Evolutionary conservation across 2,329 filamentous ascomycete genomes (phyloP), one percentile per base, ranked within the genome.

Genomic region (Cordyceps cicadae): DNA sequence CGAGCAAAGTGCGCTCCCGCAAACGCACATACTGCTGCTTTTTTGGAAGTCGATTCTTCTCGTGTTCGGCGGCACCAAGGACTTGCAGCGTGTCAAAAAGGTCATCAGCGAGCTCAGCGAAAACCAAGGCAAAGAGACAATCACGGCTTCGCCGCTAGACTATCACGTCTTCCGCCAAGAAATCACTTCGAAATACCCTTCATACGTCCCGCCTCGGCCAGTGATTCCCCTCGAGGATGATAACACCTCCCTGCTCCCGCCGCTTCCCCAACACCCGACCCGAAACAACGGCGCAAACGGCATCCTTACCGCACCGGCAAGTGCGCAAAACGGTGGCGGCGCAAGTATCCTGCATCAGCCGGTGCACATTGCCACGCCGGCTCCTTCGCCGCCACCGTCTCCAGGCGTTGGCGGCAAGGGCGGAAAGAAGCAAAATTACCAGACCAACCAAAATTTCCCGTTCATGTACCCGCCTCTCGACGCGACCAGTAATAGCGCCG

Each of bases 361-460:
- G 6, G 93, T 99, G 6, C 94, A 99, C 72, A 99, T 99, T 67
- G 94, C 94, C n/a, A 99, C 94, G 1, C 94, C 94, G 0, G 93
- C 92, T 0, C 94, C 94, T 1, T 99, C 94, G 0, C 94, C 94
- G 26, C 94, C 94, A 0, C 94, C 94, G 1, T 97, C 93, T 1
- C 94, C 94, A 0, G 82, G 79, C 11, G 87, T 88, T 39, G 92
- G 92, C 29, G 92, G 92, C 0, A 99, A 97, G 72, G 90, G 89
- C 57, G 92, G 89, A 0, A 99, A 99, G 79, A 99, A 99, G 71
- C 94, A 99, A 70, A 99, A 97, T 67, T 99, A 99, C 69, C 94
- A 99, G 72, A 99, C 94, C 0, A 99, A 99, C 70, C 94, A 99
- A 68, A 94, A 97, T 70, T 97, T 99, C 65, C 94, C 94, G 0